phyloP scores from a whole-genome alignment of 768 basidiomycete genomes.

The Fomitopsis serialis region DNA sequence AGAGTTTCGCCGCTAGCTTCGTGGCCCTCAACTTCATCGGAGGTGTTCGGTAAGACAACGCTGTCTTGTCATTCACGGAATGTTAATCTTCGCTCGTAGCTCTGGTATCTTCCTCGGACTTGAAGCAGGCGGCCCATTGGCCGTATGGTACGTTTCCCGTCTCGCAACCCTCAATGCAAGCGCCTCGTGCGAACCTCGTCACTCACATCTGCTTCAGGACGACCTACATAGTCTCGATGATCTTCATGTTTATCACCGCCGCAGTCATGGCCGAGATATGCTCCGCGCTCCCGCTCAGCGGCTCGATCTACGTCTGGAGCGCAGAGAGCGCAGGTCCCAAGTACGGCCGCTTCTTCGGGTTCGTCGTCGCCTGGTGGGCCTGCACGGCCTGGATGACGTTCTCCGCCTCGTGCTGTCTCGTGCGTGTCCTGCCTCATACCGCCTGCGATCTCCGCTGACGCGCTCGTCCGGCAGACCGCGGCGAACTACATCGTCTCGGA shows the following conservation, averaged over 20 bases:
- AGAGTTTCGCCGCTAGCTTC: constrained; percentile 86
- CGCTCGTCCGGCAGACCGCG: constrained; percentile 48
- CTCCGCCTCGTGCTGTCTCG: constrained; percentile 83
- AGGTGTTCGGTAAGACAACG: constrained; percentile 61
- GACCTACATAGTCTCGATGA: constrained; percentile 72
- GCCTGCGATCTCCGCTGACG: neutral
- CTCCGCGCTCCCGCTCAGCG: constrained; percentile 80
- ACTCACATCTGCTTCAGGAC: constrained; percentile 53
- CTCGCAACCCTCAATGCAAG: neutral
- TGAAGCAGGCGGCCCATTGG: constrained; percentile 81
- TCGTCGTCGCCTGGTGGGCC: constrained; percentile 91
- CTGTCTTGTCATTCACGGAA: no score
- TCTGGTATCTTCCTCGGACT: constrained; percentile 78
- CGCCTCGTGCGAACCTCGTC: neutral
- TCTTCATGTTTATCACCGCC: constrained; percentile 88
- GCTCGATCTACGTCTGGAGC: constrained; percentile 94
- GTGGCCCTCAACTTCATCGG: constrained; percentile 90
- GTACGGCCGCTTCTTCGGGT: constrained; percentile 81
- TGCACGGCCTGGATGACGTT: constrained; percentile 98
- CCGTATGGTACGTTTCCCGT: constrained; percentile 57
- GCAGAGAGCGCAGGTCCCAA: constrained; percentile 89
- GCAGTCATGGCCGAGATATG: constrained; percentile 86
- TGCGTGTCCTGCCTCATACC: constrained; percentile 22
- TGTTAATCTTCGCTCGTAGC: no score
- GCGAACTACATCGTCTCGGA: constrained; percentile 90